Evolutionary conservation across 257 asterid genomes (phyloP), one percentile per base, ranked within the genome.

Genomic region (Solanum tarijense): DNA sequence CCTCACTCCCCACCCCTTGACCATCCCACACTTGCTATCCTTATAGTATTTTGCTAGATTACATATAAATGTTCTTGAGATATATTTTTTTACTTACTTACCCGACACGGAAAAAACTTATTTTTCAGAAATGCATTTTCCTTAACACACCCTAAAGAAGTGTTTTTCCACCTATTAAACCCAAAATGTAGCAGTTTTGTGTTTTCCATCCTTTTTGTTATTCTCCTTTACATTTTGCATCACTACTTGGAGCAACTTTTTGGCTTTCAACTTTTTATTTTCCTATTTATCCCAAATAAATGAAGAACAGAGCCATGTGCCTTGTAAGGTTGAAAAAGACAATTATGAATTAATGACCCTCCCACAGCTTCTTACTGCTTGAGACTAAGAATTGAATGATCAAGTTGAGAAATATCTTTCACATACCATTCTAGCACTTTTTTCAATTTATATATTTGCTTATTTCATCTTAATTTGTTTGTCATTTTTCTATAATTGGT

Each of bases 81-180:
- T 62, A 9, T 23, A 9, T n/a, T 65, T 65, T 62, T 1, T 11
- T 58, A 58, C 1, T 62, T n/a, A 62, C 1, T n/a, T n/a, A 65
- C 1, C 1, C 6, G 12, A 65, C 6, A 65, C 0, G 0, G 3
- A 9, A 62, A 62, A 62, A 4, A n/a, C 29, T 62, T 62, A 23
- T 10, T n/a, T 66, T 66, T 25, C 20, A 12, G 4, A 68, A 68
- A 66, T 1, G 8, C 5, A 68, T 29, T 27, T 27, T 27, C 35
- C 1, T 27, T 12, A 66, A 13, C 75, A 69, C 21, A 69, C 38
- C 23, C 21, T 65, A 11, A 29, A 69, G 20, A 16, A 14, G 52
- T 74, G 52, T 21, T 74, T 74, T 35, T 18, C 32, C 52, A 35
- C 10, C 83, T 9, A 73, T 73, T 72, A 18, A 35, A 73, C 48